Evolutionary conservation across 202 grass and related monocot genomes (phyloP), one percentile per base, ranked within the genome.

Genomic region (Bolboschoenoplectus hybrid): DNA sequence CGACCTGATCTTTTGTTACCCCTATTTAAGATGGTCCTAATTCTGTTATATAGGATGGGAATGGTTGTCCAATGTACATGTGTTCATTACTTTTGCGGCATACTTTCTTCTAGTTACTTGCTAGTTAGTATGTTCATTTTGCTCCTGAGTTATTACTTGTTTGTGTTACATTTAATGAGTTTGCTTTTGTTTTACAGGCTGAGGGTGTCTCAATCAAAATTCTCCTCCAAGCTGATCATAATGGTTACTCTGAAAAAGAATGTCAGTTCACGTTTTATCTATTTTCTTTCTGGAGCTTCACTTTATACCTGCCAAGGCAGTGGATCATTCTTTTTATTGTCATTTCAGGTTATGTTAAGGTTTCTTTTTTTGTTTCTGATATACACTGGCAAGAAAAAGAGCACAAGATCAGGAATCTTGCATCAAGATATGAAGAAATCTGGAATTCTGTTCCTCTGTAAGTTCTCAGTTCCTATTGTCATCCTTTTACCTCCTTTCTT

Each of bases 351-450:
- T 62, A 84, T 88, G 40, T 85, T 64, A 94, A 68, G 76, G 85
- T 92, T 86, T 83, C 86, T 1, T 94, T 95, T 89, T 84, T 38
- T 86, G 57, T 93, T 45, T 79, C 51, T 67, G 97, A 96, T 86
- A 36, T 63, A n/a, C 80, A 90, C n/a, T 96, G 91, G 91, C 85
- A 92, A 82, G 84, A 57, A 80, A 96, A 87, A 86, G 89, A 96
- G 74, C 67, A 96, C 46, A 90, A 86, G 68, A 94, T 98, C 68
- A 94, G 82, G 75, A 87, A 89, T 89, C 88, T 98, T 53, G 84
- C 89, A 51, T 80, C 81, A 88, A 91, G 90, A 91, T 98, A 98
- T 85, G 67, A 61, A 82, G 91, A 96, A 86, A 90, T 96, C 88
- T 98, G 97, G 97, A 90, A 88, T 63, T 71, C 58, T 45, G 67